Base-by-base conservation (phyloP, 352 stramenopile genomes). In the Phytopythium ostracodes region DNA sequence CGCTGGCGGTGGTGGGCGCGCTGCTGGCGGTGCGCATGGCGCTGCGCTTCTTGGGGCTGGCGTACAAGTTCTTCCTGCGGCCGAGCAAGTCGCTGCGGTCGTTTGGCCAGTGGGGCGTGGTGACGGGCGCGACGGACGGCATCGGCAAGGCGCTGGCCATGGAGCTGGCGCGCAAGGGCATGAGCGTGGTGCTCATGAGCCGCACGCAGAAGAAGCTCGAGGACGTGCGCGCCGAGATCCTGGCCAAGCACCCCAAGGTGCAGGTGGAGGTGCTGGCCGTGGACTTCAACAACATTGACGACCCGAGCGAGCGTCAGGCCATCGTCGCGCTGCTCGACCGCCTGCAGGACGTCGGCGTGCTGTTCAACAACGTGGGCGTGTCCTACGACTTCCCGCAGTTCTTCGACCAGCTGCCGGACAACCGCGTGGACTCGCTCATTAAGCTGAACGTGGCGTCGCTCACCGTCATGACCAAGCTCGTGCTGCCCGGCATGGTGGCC, bases 331-430 rank as follows among this genome's bases (percentile, higher is more conserved):
- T 80, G 42, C 66, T 92, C 38, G 67, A 75, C 51, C 73, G 96
- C 52, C 75, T 91, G 24, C 72, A 98, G 64, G 96, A 99, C 62
- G 71, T 99, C 33, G 98, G 97, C 35, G 86, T 99, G 57, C 88
- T 99, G 35, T 91, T 99, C 66, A 99, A 99, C 86, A 99, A 99
- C 78, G 98, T 99, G 25, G 98, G 98, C 59, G 91, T 99, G 47
- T 98, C 90, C 62, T 99, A 99, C 81, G 92, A 97, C 57, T 99
- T 98, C 75, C 96, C 97, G 8, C 90, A 83, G 77, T 99, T 97
- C 84, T 99, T 99, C 80, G 82, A 98, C 60, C 96, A 99, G 72
- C 81, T 99, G 51, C 74, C 89, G 2, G 88, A 98, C 51, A 88
- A 97, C 33, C 94, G 98, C 65, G 82, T 99, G 27, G 68, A 89